Conservation (phyloP, 78 protist species). For the Bigelowiella natans region DNA sequence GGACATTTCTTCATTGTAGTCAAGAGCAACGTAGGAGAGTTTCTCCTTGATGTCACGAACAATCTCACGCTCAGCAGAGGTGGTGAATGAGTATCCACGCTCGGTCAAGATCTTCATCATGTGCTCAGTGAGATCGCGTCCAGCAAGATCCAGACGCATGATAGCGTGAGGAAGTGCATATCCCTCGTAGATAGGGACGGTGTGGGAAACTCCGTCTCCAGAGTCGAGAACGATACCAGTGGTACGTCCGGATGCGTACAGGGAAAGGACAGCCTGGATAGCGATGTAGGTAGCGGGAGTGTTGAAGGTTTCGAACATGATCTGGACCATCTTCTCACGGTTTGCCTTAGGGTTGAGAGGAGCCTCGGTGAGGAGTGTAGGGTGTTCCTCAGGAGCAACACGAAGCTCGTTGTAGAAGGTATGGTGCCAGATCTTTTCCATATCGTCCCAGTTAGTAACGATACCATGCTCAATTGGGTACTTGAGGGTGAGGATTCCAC, state of each 20-base stretch:
- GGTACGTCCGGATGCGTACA: neutral
- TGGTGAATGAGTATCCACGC: neutral
- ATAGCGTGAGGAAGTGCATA: neutral
- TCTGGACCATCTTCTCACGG: constrained; percentile 59
- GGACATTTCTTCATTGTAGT: neutral
- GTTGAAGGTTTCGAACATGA: constrained; percentile 95
- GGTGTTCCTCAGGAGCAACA: constrained; percentile 88
- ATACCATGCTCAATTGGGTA: constrained; percentile 96
- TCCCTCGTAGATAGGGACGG: neutral
- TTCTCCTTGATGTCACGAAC: neutral
- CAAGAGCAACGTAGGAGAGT: neutral
- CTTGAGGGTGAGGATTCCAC: constrained; percentile 74
- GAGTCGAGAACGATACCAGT: neutral
- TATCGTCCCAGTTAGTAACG: constrained; percentile 95
- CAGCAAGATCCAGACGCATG: neutral
- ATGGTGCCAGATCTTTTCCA: too few relatives aligned
- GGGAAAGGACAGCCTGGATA: neutral
- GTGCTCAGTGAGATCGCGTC: neutral
- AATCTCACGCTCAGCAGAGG: neutral
- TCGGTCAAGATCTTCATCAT: neutral
- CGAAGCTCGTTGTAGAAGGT: constrained; percentile 88
- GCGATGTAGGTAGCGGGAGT: constrained; percentile 74
- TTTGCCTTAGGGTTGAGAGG: constrained; percentile 89
- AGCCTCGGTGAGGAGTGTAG: constrained; percentile 86
- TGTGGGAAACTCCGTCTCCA: neutral